Evolutionary conservation across 2,329 filamentous ascomycete species (phyloP).

Genomic region (Bretziella fagacearum): DNA sequence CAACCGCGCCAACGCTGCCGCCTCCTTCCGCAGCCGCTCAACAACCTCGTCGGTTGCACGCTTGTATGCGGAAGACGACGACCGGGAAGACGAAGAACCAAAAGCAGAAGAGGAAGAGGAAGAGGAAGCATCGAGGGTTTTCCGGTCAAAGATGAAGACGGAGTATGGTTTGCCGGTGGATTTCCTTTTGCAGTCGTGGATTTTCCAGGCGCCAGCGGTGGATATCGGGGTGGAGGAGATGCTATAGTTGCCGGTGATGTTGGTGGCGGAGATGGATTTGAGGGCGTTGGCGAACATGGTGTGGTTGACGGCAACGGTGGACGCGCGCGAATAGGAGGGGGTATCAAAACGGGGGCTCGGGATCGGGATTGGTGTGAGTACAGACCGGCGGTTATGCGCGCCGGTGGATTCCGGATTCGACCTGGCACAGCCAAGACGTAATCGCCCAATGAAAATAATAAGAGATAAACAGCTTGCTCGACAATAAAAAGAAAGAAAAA

Average conservation of each 20-base stretch:
- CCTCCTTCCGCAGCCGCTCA: slow-evolving; percentile 81
- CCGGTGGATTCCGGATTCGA: too few species aligned
- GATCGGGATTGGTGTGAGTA: too few species aligned
- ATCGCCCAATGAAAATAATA: too few species aligned
- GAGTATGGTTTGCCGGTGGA: slow-evolving; percentile 77
- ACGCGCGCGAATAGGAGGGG: background rate
- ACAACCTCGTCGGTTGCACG: slow-evolving; percentile 76
- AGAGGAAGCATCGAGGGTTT: slow-evolving; percentile 50
- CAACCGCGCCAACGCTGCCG: slow-evolving; percentile 69
- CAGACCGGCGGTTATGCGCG: too few species aligned
- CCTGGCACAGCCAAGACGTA: slow-evolving; percentile 8
- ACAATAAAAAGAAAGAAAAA: background rate
- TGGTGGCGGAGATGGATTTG: slow-evolving; percentile 79
- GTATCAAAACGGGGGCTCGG: too few species aligned
- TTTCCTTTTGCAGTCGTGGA: slow-evolving; percentile 95
- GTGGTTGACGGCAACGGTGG: slow-evolving; percentile 3
- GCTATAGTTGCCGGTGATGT: slow-evolving; percentile 84
- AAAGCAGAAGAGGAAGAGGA: slow-evolving; percentile 23
- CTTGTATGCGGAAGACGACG: slow-evolving; percentile 46
- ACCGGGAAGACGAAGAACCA: slow-evolving; percentile 26
- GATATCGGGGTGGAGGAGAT: slow-evolving; percentile 61
- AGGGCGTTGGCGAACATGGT: slow-evolving; percentile 85
- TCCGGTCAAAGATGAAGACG: slow-evolving; percentile 88
- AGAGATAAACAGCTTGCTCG: too few species aligned
- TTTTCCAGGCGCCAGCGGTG: slow-evolving; percentile 84